Evolutionary conservation across 1,284 basidiomycete species (phyloP).

Genomic region (Apiotrichum veenhuisii): DNA sequence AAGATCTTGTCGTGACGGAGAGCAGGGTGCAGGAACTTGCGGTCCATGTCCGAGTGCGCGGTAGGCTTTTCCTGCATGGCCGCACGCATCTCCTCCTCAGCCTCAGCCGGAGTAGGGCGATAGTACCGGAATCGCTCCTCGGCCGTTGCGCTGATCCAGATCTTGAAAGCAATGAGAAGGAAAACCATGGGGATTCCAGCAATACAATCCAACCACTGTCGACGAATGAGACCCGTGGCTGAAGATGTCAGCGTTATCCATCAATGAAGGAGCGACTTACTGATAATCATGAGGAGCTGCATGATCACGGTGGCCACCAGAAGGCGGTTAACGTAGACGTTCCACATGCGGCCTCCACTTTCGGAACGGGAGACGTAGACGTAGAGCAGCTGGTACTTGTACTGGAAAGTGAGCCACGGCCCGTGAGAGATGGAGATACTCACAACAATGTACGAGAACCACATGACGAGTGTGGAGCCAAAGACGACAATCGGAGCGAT

Average conservation of each 20-base stretch:
- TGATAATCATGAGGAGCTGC: conserved; percentile 80
- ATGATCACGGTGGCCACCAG: conserved; percentile 70
- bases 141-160: conserved; percentile 68
- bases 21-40: conserved; percentile 54
- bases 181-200: conserved; percentile 66
- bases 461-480: conserved; percentile 70
- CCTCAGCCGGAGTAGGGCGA: conserved; percentile 49
- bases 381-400: conserved; percentile 95
- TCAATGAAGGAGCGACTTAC: conserved; percentile 54
- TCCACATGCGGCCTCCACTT: conserved; percentile 90
- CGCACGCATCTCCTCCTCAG: conserved; percentile 34
- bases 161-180: conserved; percentile 72
- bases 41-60: conserved; percentile 50
- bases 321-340: conserved; percentile 81
- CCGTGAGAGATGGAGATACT: conserved; percentile 7
- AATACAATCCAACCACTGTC: conserved; percentile 58
- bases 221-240: conserved; percentile 63
- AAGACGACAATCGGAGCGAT: conserved; percentile 75
- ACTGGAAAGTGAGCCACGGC: conserved; percentile 48
- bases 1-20: conserved; percentile 48
- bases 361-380: conserved; percentile 83
- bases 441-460: conserved; percentile 54
- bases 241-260: neutral
- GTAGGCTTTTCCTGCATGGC: conserved; percentile 43
- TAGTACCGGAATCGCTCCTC: conserved; percentile 70